These are phyloP conservation scores for Hyaloscypha hepaticicola DNA, from an alignment of 495 filamentous ascomycete species.

Conservation along the genomic window DNA sequence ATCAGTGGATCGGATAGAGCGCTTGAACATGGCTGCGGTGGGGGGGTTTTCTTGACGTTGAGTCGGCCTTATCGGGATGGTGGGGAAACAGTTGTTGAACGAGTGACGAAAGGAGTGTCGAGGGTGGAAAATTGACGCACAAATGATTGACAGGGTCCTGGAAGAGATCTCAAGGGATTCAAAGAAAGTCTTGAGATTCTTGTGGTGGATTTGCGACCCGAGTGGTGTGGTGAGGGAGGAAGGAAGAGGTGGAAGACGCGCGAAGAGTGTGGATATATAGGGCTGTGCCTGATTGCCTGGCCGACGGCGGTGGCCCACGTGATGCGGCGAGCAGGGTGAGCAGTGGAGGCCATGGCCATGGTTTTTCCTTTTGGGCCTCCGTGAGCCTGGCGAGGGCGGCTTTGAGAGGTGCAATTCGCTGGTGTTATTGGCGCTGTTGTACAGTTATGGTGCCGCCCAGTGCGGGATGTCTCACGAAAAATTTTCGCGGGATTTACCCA, in stretches of 20 bases:
- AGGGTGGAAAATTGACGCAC: slow-evolving; percentile 32
- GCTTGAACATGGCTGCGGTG: slow-evolving; percentile 61
- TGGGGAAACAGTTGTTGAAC: slow-evolving; percentile 27
- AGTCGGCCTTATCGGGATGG: slow-evolving; percentile 15
- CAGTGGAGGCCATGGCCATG: not conserved
- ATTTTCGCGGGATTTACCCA: no score
- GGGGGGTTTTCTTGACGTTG: slow-evolving; percentile 24
- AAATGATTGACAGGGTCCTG: slow-evolving; percentile 36
- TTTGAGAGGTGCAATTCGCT: not conserved
- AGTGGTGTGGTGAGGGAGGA: slow-evolving; percentile 35
- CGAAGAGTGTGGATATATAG: slow-evolving; percentile 15
- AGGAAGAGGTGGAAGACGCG: slow-evolving; percentile 21
- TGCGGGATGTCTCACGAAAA: no score
- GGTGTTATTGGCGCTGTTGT: slow-evolving; percentile 16
- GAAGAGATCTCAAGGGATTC: slow-evolving; percentile 34
- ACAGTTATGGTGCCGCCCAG: slow-evolving; percentile 8
- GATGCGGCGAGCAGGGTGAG: not conserved
- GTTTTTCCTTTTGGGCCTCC: not conserved
- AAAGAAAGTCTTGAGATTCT: slow-evolving; percentile 36
- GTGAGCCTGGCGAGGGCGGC: not conserved
- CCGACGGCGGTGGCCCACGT: not conserved
- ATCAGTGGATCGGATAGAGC: slow-evolving; percentile 63
- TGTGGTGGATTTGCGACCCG: slow-evolving; percentile 32
- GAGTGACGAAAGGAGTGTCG: slow-evolving; percentile 34
- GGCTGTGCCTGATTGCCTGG: slow-evolving; percentile 12